Percentiles rank a stretch among this genome's conserved stretches.
These are phyloP conservation scores for Terfezia claveryi DNA, from an alignment of 495 filamentous ascomycete genomes.

Conservation along the genomic window DNA sequence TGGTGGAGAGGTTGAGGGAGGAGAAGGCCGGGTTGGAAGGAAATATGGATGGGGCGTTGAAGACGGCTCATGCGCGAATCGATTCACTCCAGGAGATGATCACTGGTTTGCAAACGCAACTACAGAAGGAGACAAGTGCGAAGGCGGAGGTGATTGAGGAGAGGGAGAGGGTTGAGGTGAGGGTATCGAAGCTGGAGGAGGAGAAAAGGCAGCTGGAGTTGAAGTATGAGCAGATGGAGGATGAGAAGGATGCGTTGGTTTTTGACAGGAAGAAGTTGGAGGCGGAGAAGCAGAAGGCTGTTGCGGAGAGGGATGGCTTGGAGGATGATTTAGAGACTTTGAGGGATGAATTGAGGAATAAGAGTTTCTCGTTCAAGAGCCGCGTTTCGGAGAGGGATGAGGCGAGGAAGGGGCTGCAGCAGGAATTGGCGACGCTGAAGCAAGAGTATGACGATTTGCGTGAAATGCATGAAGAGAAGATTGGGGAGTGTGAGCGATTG, in stretches of 20 bases:
- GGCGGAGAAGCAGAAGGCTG: conserved; percentile 20
- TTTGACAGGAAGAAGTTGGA: conserved; percentile 19
- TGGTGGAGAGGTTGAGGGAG: neutral
- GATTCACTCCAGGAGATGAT: conserved; percentile 10
- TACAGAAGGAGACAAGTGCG: neutral
- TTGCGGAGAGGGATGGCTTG: conserved; percentile 11
- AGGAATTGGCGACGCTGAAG: conserved; percentile 37
- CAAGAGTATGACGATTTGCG: conserved; percentile 33
- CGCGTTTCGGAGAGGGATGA: conserved; percentile 55
- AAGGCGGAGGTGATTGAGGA: neutral
- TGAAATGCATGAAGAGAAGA: conserved; percentile 30
- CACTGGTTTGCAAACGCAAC: neutral
- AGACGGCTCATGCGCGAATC: conserved; percentile 11
- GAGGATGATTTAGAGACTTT: conserved; percentile 11
- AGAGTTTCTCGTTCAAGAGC: conserved; percentile 55
- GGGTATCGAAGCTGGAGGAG: conserved; percentile 5
- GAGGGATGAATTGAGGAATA: conserved; percentile 57
- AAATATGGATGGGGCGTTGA: conserved; percentile 5
- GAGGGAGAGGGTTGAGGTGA: neutral
- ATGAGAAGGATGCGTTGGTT: conserved; percentile 11
- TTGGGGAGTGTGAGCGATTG: conserved; percentile 24
- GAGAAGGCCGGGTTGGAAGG: neutral
- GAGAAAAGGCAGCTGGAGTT: neutral
- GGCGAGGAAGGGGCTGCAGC: conserved; percentile 39
- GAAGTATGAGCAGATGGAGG: neutral